phyloP scores from a whole-genome alignment of 305 asterid species.

The Rubia peregrina region DNA sequence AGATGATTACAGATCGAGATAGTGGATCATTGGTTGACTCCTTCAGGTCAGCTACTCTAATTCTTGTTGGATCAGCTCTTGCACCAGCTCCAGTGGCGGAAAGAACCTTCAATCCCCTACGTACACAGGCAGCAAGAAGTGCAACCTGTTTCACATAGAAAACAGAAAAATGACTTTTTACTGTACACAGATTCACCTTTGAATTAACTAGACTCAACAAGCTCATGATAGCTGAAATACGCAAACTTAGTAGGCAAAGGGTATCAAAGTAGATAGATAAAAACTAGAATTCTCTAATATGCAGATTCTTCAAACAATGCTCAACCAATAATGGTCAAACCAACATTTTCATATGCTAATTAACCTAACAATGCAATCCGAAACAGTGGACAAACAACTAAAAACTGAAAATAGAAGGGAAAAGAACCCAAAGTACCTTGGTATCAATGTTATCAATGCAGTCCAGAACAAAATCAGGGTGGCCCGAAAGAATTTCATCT shows the following conservation, averaged over 20 bases:
- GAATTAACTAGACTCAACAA: not conserved
- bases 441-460: slow-evolving; percentile 97
- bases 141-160: slow-evolving; percentile 52
- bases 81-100: slow-evolving; percentile 99
- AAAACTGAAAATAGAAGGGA: slow-evolving; percentile 3
- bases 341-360: not conserved
- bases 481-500: slow-evolving; percentile 84
- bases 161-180: slow-evolving; percentile 4
- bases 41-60: slow-evolving; percentile 89
- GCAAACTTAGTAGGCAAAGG: not conserved
- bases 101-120: slow-evolving; percentile 83
- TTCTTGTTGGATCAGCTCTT: slow-evolving; percentile 95
- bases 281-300: not conserved
- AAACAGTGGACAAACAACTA: not conserved
- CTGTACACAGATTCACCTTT: not conserved
- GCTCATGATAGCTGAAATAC: slow-evolving; percentile 5
- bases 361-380: not conserved
- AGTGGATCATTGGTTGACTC: slow-evolving; percentile 93
- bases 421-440: slow-evolving; percentile 42
- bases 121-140: slow-evolving; percentile 92
- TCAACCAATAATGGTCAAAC: not conserved
- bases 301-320: not conserved
- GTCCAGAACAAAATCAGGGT: slow-evolving; percentile 85
- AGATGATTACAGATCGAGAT: slow-evolving; percentile 71
- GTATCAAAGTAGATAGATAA: not conserved